Base-by-base conservation (phyloP, 2,329 filamentous ascomycete species). In the Sporothrix schenckii region DNA sequence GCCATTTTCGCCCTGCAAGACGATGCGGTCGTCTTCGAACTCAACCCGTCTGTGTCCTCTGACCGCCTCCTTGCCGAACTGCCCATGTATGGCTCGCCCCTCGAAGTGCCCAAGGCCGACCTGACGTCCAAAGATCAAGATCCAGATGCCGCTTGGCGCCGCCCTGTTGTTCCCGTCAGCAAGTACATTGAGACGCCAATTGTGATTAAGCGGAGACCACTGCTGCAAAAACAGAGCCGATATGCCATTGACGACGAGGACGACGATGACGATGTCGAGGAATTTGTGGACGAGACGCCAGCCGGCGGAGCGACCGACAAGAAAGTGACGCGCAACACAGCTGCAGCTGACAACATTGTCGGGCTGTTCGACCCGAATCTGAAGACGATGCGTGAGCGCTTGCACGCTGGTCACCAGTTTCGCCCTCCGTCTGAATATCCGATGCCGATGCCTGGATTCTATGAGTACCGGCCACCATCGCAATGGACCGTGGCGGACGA, bases 401-500 rank as follows among this genome's bases (percentile, higher is more conserved):
- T 99, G 5, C 93, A 97, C 77, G 92, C 93, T 11, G 92, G 92
- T 10, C 94, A 97, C 79, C 92, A 94, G 73, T 98, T 99, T 83
- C 87, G 94, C 69, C 95, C 95, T 19, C 95, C 95, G 0, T 93
- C 92, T 0, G 94, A 98, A 78, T 90, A 93, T 77, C 87, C 88
- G 0, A 98, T 98, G 94, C 95, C 95, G 0, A 87, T 90, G 1
- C 91, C 94, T 75, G 89, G 86, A 68, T 99, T 98, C 81, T 98
- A 97, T 76, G 94, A 99, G 79, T 91, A 88, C 72, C 87, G 95
- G 52, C 88, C 86, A 68, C 90, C 93, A 1, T 98, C 95, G 3
- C 93, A 97, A 77, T 99, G 95, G 95, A 92, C 93, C 0, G 86
- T 88, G 77, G 85, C 90, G 2, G 95, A 99, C 78, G 95, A 99